A percentile compares a stretch with the other conserved stretches of the same genome.
phyloP scores from a whole-genome alignment of 768 basidiomycete species.

The Sporobolomyces phaffii region DNA sequence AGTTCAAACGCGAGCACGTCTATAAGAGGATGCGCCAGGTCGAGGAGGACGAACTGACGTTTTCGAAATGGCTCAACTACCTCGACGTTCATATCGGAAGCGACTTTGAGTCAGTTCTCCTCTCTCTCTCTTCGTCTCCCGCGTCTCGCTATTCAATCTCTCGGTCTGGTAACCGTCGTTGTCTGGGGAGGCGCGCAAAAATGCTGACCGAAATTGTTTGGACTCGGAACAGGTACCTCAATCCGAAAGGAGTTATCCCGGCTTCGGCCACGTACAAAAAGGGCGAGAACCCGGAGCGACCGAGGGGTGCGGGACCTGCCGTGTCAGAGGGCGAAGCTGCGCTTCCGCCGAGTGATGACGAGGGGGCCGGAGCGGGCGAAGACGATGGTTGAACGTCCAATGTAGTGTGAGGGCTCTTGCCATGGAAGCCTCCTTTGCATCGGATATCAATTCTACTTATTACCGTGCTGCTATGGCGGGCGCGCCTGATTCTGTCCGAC shows the following conservation, averaged over 20 bases:
- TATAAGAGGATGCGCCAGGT: constrained; percentile 79
- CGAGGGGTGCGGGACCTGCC: not conserved
- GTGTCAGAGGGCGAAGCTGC: constrained; percentile 5
- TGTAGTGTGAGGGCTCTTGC: not conserved
- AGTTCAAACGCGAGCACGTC: constrained; percentile 78
- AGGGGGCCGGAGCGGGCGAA: constrained; percentile 24
- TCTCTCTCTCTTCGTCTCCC: not conserved
- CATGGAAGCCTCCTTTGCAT: too few species aligned
- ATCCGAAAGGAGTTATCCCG: constrained; percentile 70
- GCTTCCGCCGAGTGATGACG: constrained; percentile 8
- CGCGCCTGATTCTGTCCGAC: too few species aligned
- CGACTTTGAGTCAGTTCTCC: constrained; percentile 54
- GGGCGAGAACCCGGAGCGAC: constrained; percentile 34
- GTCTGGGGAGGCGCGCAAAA: too few species aligned
- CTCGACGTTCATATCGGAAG: constrained; percentile 69
- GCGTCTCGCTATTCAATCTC: too few species aligned
- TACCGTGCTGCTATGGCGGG: too few species aligned
- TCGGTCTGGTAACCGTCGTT: too few species aligned
- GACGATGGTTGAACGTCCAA: constrained; percentile 48
- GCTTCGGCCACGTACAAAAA: constrained; percentile 50
- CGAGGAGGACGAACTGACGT: constrained; percentile 70
- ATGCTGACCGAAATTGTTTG: not conserved
- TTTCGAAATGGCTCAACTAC: constrained; percentile 74
- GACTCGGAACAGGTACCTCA: constrained; percentile 54
- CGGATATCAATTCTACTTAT: too few species aligned